Conservation (phyloP, 1,139 yeast species). For the Kodamaea derodonti region DNA sequence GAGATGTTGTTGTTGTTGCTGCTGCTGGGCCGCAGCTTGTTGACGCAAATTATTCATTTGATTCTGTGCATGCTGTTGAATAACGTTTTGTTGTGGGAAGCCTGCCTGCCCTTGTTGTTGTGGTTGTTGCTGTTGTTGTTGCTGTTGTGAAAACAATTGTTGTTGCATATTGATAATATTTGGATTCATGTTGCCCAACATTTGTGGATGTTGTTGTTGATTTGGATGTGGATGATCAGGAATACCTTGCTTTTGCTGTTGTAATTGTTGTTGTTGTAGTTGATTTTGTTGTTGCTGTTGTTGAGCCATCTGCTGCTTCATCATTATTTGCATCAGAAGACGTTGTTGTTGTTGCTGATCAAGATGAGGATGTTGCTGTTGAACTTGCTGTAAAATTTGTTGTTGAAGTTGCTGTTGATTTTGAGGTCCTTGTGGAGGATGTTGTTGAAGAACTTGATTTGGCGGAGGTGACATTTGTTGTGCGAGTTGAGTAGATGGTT, state of each 20-base stretch:
- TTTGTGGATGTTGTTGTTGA: conserved; percentile 4
- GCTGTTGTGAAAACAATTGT: conserved; percentile 8
- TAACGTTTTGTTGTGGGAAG: conserved; percentile 23
- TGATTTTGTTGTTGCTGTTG: conserved; percentile 12
- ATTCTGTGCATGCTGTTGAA: conserved; percentile 48
- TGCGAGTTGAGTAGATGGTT: conserved; percentile 8
- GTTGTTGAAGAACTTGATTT: conserved; percentile 6
- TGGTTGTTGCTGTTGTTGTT: conserved; percentile 2
- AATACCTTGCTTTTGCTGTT: conserved; percentile 13
- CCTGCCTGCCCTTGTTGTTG: conserved; percentile 7
- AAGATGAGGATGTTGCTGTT: conserved; percentile 9
- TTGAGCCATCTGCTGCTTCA: conserved; percentile 19
- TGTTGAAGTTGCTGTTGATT: conserved; percentile 8
- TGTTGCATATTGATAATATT: conserved; percentile 21
- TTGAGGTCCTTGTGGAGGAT: conserved; percentile 6
- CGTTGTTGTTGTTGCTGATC: conserved; percentile 17
- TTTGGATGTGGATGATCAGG: conserved; percentile 12
- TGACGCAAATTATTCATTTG: conserved; percentile 52
- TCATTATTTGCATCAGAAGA: conserved; percentile 22
- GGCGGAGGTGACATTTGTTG: conserved; percentile 11
- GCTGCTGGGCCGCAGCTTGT: conserved; percentile 36
- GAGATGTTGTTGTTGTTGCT: conserved; percentile 20
- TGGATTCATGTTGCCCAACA: conserved; percentile 2
- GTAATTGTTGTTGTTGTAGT: conserved; percentile 10
- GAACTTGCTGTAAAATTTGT: conserved; percentile 8